Evolutionary conservation across 208 protist genomes (phyloP), one percentile per base, ranked within the genome.

Genomic region (Leishmania major): DNA sequence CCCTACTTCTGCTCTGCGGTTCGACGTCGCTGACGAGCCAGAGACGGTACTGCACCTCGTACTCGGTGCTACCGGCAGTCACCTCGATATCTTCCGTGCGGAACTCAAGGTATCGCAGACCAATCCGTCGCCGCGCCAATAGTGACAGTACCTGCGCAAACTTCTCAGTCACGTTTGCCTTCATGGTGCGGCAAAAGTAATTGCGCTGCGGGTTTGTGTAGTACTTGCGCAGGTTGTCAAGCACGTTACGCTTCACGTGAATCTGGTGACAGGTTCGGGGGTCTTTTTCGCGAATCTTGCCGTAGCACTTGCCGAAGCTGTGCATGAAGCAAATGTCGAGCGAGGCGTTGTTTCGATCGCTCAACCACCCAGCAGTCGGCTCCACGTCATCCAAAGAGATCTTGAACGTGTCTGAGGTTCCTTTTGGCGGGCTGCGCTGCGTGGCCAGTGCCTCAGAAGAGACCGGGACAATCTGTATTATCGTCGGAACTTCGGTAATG

Each of bases 241-340:
- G 80, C 13, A 88, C 80, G 40, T 80, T 75, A 13, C 80, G 84
- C 71, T 87, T 89, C 19, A 92, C 79, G 73, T 92, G 89, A 49
- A 92, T 89, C 64, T 92, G 89, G 69, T 92, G 89, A 77, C 89
- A 92, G 19, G 89, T 92, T 19, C 82, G 55, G 4, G 89, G 81
- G 72, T 92, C 83, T 51, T 87, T 88, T 57, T 90, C 82, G 70
- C 78, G 82, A n/a, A 83, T 79, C 69, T 89, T 90, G 59, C 89
- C 89, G 62, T 84, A 86, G 69, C 89, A 92, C 60, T 92, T 92
- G 37, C 87, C 87, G 53, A 92, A 92, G 79, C 89, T 92, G 85
- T 92, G 89, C 89, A 92, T 92, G 76, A 92, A 92, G 79, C 89
- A 92, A 51, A 92, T 92, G 59, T 90, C 87, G 17, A 92, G 79